phyloP scores from a whole-genome alignment of 805 yeast genomes.

The Yarrowia yakushimensis region DNA sequence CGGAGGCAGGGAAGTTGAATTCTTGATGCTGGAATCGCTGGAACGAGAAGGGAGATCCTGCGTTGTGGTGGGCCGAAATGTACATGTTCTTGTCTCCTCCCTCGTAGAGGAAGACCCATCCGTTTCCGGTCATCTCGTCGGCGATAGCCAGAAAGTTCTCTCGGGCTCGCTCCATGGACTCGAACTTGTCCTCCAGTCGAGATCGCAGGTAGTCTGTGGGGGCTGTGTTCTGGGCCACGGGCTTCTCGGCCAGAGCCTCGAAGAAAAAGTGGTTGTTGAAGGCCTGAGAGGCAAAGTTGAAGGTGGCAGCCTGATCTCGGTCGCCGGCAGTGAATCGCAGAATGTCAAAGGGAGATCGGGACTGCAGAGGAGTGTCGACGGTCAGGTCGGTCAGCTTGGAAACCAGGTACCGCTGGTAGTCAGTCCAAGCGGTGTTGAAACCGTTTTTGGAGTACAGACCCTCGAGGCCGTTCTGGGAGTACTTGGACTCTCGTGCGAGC shows the following conservation, averaged over 20 bases:
- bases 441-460: slow-evolving; percentile 66
- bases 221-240: slow-evolving; percentile 31
- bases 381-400: slow-evolving; percentile 61
- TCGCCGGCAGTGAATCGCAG: slow-evolving; percentile 58
- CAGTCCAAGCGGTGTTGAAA: slow-evolving; percentile 71
- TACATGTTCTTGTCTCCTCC: slow-evolving; percentile 48
- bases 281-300: slow-evolving; percentile 85
- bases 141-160: slow-evolving; percentile 68
- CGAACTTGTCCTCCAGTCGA: slow-evolving; percentile 63
- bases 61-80: slow-evolving; percentile 79
- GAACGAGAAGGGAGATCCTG: slow-evolving; percentile 76
- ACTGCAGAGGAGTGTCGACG: slow-evolving; percentile 75
- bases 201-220: slow-evolving; percentile 35
- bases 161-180: slow-evolving; percentile 71
- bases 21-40: slow-evolving; percentile 62
- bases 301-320: slow-evolving; percentile 62
- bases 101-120: slow-evolving; percentile 86
- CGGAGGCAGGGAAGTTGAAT: slow-evolving; percentile 65
- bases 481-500: slow-evolving; percentile 44
- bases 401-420: slow-evolving; percentile 60
- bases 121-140: slow-evolving; percentile 75
- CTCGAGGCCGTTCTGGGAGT: slow-evolving; percentile 49
- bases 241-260: slow-evolving; percentile 48
- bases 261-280: slow-evolving; percentile 90
- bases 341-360: slow-evolving; percentile 70